Percentiles rank a stretch among this genome's conserved stretches.
Conservation (phyloP, 345 rosid genomes). For the Cardamine resedifolia region DNA sequence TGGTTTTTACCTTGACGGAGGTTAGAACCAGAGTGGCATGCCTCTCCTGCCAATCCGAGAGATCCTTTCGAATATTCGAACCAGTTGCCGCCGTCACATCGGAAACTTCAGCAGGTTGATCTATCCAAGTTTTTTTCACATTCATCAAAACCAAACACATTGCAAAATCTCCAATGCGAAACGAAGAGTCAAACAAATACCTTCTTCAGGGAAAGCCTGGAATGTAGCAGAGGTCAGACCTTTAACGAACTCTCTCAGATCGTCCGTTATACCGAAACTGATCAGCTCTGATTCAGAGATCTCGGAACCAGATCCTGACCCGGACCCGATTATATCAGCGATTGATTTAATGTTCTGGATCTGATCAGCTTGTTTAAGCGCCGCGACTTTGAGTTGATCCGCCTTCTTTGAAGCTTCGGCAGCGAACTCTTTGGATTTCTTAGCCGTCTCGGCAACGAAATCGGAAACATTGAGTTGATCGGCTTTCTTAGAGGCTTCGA, state of each 20-base stretch:
- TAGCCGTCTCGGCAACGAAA: conserved; percentile 81
- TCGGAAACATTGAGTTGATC: conserved; percentile 79
- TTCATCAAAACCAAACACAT: neutral
- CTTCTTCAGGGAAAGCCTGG: conserved; percentile 75
- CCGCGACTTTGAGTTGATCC: conserved; percentile 72
- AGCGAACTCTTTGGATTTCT: conserved; percentile 78
- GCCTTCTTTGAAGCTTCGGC: conserved; percentile 86
- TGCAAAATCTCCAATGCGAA: neutral
- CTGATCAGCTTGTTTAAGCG: conserved; percentile 87
- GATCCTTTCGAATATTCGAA: conserved; percentile 86
- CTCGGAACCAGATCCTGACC: conserved; percentile 39
- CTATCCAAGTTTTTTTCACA: conserved; percentile 5
- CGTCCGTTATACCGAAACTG: conserved; percentile 77
- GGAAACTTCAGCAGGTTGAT: conserved; percentile 40
- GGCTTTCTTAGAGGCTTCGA: conserved; percentile 91
- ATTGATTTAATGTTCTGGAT: conserved; percentile 67
- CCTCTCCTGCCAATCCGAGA: conserved; percentile 90
- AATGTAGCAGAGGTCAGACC: conserved; percentile 76
- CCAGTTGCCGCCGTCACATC: conserved; percentile 42
- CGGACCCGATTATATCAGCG: conserved; percentile 55
- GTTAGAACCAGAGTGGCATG: conserved; percentile 89
- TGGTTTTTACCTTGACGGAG: conserved; percentile 66
- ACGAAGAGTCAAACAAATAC: conserved; percentile 29
- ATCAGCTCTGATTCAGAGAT: conserved; percentile 53
- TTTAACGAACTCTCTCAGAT: conserved; percentile 74